A percentile compares a stretch with the other conserved stretches of the same genome.
Evolutionary conservation across 768 basidiomycete species (phyloP).

Genomic region (Paxillus involutus): DNA sequence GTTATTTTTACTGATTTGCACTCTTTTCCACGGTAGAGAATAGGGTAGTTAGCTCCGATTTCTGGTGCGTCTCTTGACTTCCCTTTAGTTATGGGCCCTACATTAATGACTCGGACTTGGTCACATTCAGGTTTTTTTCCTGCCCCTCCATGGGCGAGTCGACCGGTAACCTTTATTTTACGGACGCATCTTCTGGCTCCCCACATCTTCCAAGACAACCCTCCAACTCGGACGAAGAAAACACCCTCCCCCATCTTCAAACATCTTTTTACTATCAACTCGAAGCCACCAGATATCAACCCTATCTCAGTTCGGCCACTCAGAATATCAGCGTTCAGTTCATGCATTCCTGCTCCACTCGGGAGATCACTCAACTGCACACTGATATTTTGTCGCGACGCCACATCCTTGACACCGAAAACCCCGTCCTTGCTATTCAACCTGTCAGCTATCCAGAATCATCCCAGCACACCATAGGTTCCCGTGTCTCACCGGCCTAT

Average conservation of each 20-base stretch:
- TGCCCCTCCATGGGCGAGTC: constrained; percentile 21
- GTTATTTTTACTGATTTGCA: constrained; percentile 13
- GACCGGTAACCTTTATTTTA: constrained; percentile 12
- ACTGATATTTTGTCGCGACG: constrained; percentile 24
- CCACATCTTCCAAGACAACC: constrained; percentile 6
- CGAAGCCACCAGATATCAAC: constrained; percentile 2
- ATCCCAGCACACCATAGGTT: constrained; percentile 27
- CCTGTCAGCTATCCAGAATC: constrained; percentile 27
- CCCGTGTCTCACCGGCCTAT: constrained; percentile 14
- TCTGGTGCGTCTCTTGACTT: constrained; percentile 19
- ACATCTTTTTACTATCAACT: constrained; percentile 15
- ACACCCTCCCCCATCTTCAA: constrained; percentile 18
- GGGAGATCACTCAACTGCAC: constrained; percentile 24
- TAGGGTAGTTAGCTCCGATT: constrained; percentile 10
- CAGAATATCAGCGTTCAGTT: constrained; percentile 33
- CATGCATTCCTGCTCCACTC: constrained; percentile 23
- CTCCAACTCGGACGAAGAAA: constrained; percentile 14
- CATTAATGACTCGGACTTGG: constrained; percentile 25
- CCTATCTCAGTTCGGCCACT: constrained; percentile 14
- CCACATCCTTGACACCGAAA: constrained; percentile 7
- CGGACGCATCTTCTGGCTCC: constrained; percentile 10
- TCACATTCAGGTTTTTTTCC: constrained; percentile 7
- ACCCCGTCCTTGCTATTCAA: background rate
- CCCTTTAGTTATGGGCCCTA: constrained; percentile 13
- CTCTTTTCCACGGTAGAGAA: constrained; percentile 33